Base-by-base conservation (phyloP, 306 rosid species). In the Ochetophila trinervis region DNA sequence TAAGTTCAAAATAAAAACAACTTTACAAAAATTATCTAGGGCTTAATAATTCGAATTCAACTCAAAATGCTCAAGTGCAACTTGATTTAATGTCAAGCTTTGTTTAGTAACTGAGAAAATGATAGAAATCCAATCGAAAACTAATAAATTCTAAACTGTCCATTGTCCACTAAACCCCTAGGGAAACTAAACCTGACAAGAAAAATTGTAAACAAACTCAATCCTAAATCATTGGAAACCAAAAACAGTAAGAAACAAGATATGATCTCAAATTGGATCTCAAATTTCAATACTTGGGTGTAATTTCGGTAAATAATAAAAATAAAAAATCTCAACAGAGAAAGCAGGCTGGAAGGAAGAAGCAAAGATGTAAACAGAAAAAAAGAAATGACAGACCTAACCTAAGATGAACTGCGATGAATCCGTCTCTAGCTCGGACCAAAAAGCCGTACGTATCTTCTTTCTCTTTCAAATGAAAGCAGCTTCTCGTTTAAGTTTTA, bases 381-480 rank as follows among this genome's bases (percentile, higher is more conserved):
- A 12, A 40, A 69, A 30, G 57, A 51, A 51, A 51, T 1, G 60
- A 47, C 34, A 75, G 74, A 66, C 78, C 82, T 63, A 69, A 81
- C 23, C 61, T 51, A 65, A 44, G 81, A 48, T 40, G 77, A 62
- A 50, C 8, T 19, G 63, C 71, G 81, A 55, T 51, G 70, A 81
- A 72, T 71, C 66, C 30, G 68, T 63, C 65, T 79, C 73, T 5
- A 66, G 64, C 24, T 60, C 23, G 18, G 53, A 50, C 42, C 53
- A 53, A 8, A 72, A 60, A 67, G 70, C 16, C 5, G 45, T 40
- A 6, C 45, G 45, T 10, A 40, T 40, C 45, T 40, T 65, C 18
- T 30, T n/a, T 42, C 22, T 69, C 57, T 70, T 67, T 68, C 61
- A 17, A 56, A 74, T 17, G 49, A 10, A n/a, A n/a, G n/a, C 53